Percentiles rank a stretch among this genome's conserved stretches.
phyloP scores from a whole-genome alignment of 257 asterid genomes.

The Sherardia arvensis region DNA sequence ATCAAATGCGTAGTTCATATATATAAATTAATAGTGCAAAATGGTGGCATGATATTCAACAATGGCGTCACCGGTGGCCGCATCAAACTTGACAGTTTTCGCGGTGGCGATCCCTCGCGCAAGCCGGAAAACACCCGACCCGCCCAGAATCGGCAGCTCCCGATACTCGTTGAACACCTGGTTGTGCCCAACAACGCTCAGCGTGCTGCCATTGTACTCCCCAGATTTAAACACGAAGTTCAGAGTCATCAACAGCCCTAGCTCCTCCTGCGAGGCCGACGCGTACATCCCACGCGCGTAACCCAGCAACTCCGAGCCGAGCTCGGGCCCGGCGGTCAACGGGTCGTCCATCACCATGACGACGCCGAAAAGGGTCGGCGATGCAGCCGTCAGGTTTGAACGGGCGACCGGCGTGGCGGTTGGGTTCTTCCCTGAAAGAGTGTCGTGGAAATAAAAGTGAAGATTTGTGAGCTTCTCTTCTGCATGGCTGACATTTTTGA shows the following conservation, averaged over 20 bases:
- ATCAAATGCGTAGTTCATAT: no score
- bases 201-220: slow-evolving; percentile 24
- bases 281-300: slow-evolving; percentile 29
- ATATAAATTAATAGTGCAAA: background rate
- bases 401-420: slow-evolving; percentile 24
- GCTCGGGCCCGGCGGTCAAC: slow-evolving; percentile 8
- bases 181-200: slow-evolving; percentile 25
- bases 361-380: slow-evolving; percentile 21
- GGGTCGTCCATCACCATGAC: slow-evolving; percentile 26
- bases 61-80: slow-evolving; percentile 5
- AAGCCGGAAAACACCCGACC: slow-evolving; percentile 32
- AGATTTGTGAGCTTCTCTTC: slow-evolving; percentile 25
- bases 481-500: slow-evolving; percentile 13
- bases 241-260: slow-evolving; percentile 21
- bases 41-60: slow-evolving; percentile 14
- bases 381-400: slow-evolving; percentile 3
- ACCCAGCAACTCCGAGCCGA: slow-evolving; percentile 17
- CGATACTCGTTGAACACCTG: slow-evolving; percentile 16
- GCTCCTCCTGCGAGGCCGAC: slow-evolving; percentile 12
- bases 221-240: slow-evolving; percentile 24
- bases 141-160: slow-evolving; percentile 35
- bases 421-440: slow-evolving; percentile 16
- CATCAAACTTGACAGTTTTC: slow-evolving; percentile 17
- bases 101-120: slow-evolving; percentile 32
- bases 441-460: slow-evolving; percentile 37